phyloP scores from a whole-genome alignment of 495 filamentous ascomycete genomes.

The Lindgomyces ingoldianus region DNA sequence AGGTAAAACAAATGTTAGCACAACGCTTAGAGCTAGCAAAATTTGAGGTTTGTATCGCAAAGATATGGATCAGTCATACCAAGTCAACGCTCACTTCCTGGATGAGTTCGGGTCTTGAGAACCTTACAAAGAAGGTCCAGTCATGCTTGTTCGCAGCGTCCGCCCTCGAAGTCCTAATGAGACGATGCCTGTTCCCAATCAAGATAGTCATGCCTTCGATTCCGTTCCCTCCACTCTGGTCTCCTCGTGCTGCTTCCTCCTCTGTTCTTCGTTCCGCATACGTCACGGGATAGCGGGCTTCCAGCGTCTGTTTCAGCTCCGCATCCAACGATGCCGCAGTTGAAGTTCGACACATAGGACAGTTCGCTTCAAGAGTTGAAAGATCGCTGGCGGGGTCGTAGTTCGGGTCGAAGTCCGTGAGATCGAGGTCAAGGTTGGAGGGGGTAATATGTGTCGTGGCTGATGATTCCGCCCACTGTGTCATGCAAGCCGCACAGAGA shows the following conservation, averaged over 20 bases:
- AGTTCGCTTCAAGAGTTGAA: slow-evolving; percentile 29
- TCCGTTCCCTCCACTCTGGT: background rate
- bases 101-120: slow-evolving; percentile 33
- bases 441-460: slow-evolving; percentile 21
- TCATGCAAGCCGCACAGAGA: slow-evolving; percentile 39
- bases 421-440: slow-evolving; percentile 32
- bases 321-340: slow-evolving; percentile 27
- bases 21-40: no score
- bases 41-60: no score
- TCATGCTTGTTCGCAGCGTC: slow-evolving; percentile 28
- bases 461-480: slow-evolving; percentile 34
- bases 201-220: slow-evolving; percentile 33
- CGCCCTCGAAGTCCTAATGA: background rate
- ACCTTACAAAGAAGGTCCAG: slow-evolving; percentile 40
- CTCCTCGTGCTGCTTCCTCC: slow-evolving; percentile 11
- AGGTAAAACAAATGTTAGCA: no score
- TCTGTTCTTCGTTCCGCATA: slow-evolving; percentile 34
- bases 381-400: slow-evolving; percentile 6
- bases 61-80: background rate
- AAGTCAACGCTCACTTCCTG: slow-evolving; percentile 36
- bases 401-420: slow-evolving; percentile 25
- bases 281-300: slow-evolving; percentile 18
- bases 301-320: slow-evolving; percentile 2
- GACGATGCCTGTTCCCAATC: slow-evolving; percentile 38
- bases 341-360: slow-evolving; percentile 40